Evolutionary conservation across 2,329 filamentous ascomycete species (phyloP).

Genomic region (Ceratocystis harringtonii): DNA sequence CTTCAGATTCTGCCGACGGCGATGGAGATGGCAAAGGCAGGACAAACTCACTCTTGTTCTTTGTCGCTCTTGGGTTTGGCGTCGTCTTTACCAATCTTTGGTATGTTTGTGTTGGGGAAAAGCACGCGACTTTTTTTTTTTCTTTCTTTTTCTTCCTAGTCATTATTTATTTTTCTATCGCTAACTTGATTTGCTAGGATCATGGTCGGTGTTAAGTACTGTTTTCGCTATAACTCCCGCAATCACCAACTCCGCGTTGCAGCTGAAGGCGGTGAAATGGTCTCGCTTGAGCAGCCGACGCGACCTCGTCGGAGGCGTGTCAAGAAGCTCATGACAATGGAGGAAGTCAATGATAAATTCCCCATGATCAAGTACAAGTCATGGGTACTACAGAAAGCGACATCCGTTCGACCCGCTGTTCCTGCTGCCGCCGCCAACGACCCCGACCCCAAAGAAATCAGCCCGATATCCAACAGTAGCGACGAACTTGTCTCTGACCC

Average conservation of each 20-base stretch:
- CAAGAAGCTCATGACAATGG: constrained; percentile 98
- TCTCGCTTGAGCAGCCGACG: constrained; percentile 75
- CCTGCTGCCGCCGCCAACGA: not conserved
- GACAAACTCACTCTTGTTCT: constrained; percentile 48
- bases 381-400: constrained; percentile 51
- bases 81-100: constrained; percentile 98
- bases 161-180: not conserved
- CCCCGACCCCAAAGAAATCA: not conserved
- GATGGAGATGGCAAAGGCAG: constrained; percentile 21
- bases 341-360: constrained; percentile 96
- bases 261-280: constrained; percentile 74
- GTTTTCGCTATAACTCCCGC: constrained; percentile 93
- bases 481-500: not conserved
- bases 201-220: constrained; percentile 98
- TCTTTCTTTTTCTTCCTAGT: not conserved
- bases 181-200: constrained; percentile 49
- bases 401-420: constrained; percentile 18
- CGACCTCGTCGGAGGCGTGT: constrained; percentile 71
- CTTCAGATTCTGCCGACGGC: constrained; percentile 18
- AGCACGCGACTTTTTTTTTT: constrained; percentile 4
- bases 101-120: constrained; percentile 37
- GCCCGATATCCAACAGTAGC: not conserved
- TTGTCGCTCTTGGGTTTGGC: constrained; percentile 89
- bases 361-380: constrained; percentile 92
- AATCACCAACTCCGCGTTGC: constrained; percentile 59